Evolutionary conservation across 768 basidiomycete genomes (phyloP).

Genomic region (Agrocybe pediades): DNA sequence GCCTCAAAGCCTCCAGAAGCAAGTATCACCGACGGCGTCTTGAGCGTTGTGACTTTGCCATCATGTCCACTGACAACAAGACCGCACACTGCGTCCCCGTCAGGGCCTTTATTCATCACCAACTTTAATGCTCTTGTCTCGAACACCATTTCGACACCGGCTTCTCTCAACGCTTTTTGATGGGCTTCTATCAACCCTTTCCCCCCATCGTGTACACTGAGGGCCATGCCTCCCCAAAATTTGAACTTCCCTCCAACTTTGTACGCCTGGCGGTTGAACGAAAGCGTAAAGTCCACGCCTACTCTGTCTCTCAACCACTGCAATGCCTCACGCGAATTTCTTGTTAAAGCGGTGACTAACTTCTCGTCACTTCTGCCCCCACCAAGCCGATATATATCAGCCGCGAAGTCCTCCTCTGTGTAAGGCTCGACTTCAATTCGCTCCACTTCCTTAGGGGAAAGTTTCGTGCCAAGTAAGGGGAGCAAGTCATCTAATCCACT

Average conservation of each 20-base stretch:
- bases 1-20: constrained; percentile 73
- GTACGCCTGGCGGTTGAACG: constrained; percentile 71
- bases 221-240: constrained; percentile 73
- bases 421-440: constrained; percentile 64
- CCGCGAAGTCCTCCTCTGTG: constrained; percentile 51
- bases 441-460: constrained; percentile 38
- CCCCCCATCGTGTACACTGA: constrained; percentile 64
- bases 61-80: constrained; percentile 44
- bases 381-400: constrained; percentile 64
- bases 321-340: constrained; percentile 55
- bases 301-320: constrained; percentile 57
- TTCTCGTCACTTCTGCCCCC: constrained; percentile 47
- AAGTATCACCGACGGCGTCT: constrained; percentile 50
- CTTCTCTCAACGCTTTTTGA: constrained; percentile 45
- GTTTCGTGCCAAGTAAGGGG: constrained; percentile 47
- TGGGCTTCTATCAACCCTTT: constrained; percentile 68
- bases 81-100: constrained; percentile 44
- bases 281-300: constrained; percentile 54
- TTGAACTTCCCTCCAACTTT: constrained; percentile 60
- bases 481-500: constrained; percentile 61
- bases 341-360: constrained; percentile 55
- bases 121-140: constrained; percentile 47
- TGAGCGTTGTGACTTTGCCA: constrained; percentile 32
- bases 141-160: constrained; percentile 60
- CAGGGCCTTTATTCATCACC: constrained; percentile 29